Evolutionary conservation across 192 early-diverging fungal genomes (phyloP).

Genomic region (Anaeromyces robustus): DNA sequence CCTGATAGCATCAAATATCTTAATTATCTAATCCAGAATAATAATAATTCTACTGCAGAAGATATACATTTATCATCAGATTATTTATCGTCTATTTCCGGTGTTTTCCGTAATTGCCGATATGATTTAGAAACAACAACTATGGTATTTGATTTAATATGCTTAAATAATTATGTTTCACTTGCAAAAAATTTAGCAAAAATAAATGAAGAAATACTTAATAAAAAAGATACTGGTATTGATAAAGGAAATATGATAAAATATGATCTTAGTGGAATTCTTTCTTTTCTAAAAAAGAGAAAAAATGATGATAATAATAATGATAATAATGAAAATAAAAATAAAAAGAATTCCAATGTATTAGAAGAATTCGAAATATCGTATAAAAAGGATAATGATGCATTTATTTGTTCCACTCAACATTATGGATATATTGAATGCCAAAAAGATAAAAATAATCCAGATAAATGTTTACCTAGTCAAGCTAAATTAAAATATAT

Average conservation of each 20-base stretch:
- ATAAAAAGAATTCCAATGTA: background rate
- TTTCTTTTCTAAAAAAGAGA: background rate
- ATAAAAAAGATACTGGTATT: background rate
- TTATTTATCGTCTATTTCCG: background rate
- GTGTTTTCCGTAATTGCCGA: background rate
- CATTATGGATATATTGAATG: background rate
- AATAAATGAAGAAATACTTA: background rate
- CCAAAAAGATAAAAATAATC: background rate
- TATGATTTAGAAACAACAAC: background rate
- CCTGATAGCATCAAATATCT: background rate
- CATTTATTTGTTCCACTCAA: background rate
- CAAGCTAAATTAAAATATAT: background rate
- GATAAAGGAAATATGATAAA: background rate
- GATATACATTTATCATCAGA: background rate
- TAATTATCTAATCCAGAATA: background rate
- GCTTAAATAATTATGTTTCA: background rate
- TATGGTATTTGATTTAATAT: background rate
- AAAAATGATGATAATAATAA: background rate
- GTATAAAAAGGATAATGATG: background rate
- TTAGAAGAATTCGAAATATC: background rate
- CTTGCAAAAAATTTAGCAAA: background rate
- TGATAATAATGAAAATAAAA: background rate
- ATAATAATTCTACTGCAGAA: background rate
- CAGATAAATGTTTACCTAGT: background rate
- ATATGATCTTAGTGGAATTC: background rate